phyloP scores from a whole-genome alignment of 148 eudicot genomes.

The Nepenthes mirabilis region DNA sequence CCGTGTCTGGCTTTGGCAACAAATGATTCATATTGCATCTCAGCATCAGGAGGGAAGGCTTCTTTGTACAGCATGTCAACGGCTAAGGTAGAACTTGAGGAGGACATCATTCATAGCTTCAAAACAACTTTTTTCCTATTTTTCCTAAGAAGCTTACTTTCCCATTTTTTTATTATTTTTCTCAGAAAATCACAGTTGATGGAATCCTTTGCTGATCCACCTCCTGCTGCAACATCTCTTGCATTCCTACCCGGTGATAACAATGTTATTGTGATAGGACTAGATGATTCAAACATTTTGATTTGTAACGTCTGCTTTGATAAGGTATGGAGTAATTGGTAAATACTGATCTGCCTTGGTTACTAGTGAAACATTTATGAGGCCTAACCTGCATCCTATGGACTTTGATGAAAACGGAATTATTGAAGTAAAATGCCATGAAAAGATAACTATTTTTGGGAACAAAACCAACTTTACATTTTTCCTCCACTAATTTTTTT shows the following conservation, averaged over 20 bases:
- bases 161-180: background rate
- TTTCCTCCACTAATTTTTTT: no score
- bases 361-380: no score
- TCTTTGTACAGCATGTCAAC: conserved; percentile 37
- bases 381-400: no score
- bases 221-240: conserved; percentile 33
- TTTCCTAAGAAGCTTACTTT: background rate
- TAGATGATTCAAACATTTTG: conserved; percentile 32
- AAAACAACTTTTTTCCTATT: background rate
- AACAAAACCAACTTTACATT: no score
- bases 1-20: conserved; percentile 45
- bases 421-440: no score
- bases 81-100: conserved; percentile 24
- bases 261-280: conserved; percentile 38
- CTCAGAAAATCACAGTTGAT: background rate
- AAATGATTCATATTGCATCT: conserved; percentile 47
- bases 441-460: no score
- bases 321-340: conserved; percentile 12
- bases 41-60: conserved; percentile 42
- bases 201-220: conserved; percentile 29
- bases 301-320: conserved; percentile 28
- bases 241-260: conserved; percentile 40
- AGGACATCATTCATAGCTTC: no score
- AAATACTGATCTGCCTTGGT: no score
- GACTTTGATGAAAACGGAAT: no score